Conservation (phyloP, 371 early-diverging fungal genomes). For the Rhizopus arrhizus region DNA sequence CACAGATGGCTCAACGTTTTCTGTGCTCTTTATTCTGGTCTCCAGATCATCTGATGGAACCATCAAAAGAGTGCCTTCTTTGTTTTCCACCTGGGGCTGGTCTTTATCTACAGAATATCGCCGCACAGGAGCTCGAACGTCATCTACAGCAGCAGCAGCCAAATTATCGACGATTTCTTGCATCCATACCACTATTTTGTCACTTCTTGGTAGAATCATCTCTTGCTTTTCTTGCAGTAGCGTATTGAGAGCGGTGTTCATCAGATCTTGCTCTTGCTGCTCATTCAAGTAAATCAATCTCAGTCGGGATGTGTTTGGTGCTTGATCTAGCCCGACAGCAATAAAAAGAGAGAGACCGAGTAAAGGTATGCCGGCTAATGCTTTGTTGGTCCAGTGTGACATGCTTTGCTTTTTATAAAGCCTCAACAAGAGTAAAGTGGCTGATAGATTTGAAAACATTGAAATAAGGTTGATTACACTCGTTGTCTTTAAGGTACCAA, state of each 20-base stretch:
- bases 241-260: constrained; percentile 40
- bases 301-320: constrained; percentile 57
- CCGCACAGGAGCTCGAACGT: no score
- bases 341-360: constrained; percentile 37
- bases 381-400: constrained; percentile 13
- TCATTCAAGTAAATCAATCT: constrained; percentile 54
- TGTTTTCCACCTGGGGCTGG: no score
- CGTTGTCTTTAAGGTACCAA: constrained; percentile 34
- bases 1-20: no score
- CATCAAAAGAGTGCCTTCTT: no score
- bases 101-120: no score
- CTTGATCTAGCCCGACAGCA: constrained; percentile 42
- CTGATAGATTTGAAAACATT: constrained; percentile 37
- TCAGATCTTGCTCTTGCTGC: constrained; percentile 44
- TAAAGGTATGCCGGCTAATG: constrained; percentile 35
- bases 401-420: constrained; percentile 12
- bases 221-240: no score
- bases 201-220: no score
- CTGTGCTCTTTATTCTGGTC: no score
- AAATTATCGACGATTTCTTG: no score
- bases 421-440: constrained; percentile 37
- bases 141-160: no score
- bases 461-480: constrained; percentile 42
- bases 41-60: no score
- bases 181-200: no score